Evolutionary conservation across 306 rosid genomes (phyloP).

Genomic region (Cicer yamashitae): DNA sequence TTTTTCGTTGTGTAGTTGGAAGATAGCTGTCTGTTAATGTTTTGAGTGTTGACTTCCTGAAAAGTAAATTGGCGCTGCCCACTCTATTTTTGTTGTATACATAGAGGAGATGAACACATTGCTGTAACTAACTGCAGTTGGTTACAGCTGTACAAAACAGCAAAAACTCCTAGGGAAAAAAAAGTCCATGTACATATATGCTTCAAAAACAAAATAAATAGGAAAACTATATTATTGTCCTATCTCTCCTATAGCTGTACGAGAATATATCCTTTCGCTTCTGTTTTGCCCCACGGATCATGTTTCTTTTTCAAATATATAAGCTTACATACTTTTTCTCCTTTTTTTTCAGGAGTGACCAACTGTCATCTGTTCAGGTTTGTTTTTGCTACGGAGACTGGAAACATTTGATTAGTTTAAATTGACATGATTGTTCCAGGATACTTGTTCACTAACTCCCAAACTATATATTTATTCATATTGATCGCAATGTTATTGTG

Average conservation of each 20-base stretch:
- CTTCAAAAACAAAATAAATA: neutral
- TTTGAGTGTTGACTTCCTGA: neutral
- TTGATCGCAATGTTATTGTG: conserved; percentile 21
- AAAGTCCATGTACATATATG: neutral
- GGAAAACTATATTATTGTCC: neutral
- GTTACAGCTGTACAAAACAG: neutral
- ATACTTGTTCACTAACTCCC: neutral
- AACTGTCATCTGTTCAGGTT: conserved; percentile 65
- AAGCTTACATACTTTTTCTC: conserved; percentile 12
- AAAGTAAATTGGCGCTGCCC: neutral
- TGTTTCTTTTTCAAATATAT: neutral
- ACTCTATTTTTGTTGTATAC: neutral
- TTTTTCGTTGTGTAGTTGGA: conserved; percentile 30
- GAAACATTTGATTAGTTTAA: conserved; percentile 1
- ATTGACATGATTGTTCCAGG: conserved; percentile 24
- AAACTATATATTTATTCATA: conserved; percentile 13
- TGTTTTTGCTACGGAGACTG: conserved; percentile 38
- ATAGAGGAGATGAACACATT: neutral
- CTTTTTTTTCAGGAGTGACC: conserved; percentile 61
- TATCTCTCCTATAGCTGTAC: conserved; percentile 1
- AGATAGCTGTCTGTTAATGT: neutral
- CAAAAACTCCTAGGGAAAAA: neutral
- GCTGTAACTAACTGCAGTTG: neutral
- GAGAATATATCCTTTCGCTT: neutral
- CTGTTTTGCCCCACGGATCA: conserved; percentile 4